Evolutionary conservation across 352 stramenopile species (phyloP).

Genomic region (Phytophthora vignae): DNA sequence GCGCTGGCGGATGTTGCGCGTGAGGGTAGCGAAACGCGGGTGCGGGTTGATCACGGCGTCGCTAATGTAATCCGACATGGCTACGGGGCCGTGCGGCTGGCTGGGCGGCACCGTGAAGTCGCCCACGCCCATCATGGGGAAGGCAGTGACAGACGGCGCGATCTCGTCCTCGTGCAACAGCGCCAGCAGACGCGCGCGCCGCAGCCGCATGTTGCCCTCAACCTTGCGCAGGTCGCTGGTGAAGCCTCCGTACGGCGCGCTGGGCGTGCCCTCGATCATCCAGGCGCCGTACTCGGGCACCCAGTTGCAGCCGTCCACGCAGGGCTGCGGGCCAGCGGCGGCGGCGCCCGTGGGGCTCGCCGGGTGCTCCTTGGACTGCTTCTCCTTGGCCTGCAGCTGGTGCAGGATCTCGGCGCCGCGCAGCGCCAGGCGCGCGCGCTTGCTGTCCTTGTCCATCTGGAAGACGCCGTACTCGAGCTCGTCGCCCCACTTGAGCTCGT

Average conservation of each 20-base stretch:
- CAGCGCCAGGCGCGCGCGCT: slow-evolving; percentile 91
- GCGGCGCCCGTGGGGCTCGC: slow-evolving; percentile 5
- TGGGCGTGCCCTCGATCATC: slow-evolving; percentile 99
- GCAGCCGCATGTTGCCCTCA: slow-evolving; percentile 98
- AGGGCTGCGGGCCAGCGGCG: slow-evolving; percentile 13
- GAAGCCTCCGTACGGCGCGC: slow-evolving; percentile 95
- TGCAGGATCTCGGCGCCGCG: slow-evolving; percentile 95
- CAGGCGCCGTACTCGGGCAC: slow-evolving; percentile 99
- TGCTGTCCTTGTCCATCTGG: slow-evolving; percentile 89
- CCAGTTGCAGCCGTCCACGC: slow-evolving; percentile 95
- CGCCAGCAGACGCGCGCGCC: slow-evolving; percentile 94
- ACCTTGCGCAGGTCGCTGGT: slow-evolving; percentile 96
- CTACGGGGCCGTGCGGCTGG: slow-evolving; percentile 76
- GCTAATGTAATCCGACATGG: slow-evolving; percentile 96
- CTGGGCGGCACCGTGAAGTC: slow-evolving; percentile 90
- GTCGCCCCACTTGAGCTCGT: slow-evolving; percentile 98
- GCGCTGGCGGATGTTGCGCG: slow-evolving; percentile 98
- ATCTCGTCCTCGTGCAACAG: slow-evolving; percentile 96
- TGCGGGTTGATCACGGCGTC: slow-evolving; percentile 99
- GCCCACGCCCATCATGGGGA: slow-evolving; percentile 96
- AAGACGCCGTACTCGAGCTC: slow-evolving; percentile 99
- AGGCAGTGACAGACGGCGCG: slow-evolving; percentile 96
- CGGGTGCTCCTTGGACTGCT: slow-evolving; percentile 47
- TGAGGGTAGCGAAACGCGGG: slow-evolving; percentile 98
- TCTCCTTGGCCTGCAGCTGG: slow-evolving; percentile 93